Conservation (phyloP, 208 protist species). For the Crithidia expoeki region DNA sequence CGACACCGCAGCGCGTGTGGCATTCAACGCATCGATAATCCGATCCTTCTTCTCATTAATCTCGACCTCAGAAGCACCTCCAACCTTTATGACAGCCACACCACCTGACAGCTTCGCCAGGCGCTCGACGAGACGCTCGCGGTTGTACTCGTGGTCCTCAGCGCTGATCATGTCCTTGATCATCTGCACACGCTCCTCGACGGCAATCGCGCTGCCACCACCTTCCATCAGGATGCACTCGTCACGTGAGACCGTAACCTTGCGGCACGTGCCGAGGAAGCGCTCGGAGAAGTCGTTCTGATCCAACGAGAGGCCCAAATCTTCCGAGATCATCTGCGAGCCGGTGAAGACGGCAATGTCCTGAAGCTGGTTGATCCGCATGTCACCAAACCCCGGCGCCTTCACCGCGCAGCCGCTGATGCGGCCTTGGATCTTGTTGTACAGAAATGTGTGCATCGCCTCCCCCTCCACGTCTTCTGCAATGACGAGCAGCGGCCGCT, state of each 20-base stretch:
- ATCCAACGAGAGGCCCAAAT: constrained; percentile 93
- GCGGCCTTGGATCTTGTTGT: constrained; percentile 91
- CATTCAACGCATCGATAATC: constrained; percentile 99
- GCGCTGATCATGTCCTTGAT: constrained; percentile 95
- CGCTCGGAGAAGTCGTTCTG: constrained; percentile 88
- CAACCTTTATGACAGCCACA: constrained; percentile 97
- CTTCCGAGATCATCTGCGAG: constrained; percentile 94
- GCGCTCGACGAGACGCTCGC: constrained; percentile 97
- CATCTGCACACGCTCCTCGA: constrained; percentile 96
- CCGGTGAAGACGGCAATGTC: constrained; percentile 99
- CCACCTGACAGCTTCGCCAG: constrained; percentile 85
- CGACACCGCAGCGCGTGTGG: constrained; percentile 98
- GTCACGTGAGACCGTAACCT: constrained; percentile 96
- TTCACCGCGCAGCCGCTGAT: constrained; percentile 93
- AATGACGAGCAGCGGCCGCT: constrained; percentile 88
- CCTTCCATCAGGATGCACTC: constrained; percentile 99
- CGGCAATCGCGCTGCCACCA: constrained; percentile 91
- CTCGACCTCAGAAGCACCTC: constrained; percentile 98
- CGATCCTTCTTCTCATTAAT: constrained; percentile 99
- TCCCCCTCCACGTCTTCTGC: constrained; percentile 92
- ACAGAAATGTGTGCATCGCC: constrained; percentile 95
- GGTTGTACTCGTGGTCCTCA: constrained; percentile 97
- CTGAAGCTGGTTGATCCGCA: constrained; percentile 98
- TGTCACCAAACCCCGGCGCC: constrained; percentile 99
- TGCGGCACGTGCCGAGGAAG: constrained; percentile 84